Percentiles rank a stretch among this genome's conserved stretches.
These are phyloP conservation scores for Chlamydomonas incerta DNA, from an alignment of 139 green algal genomes.

Conservation along the genomic window DNA sequence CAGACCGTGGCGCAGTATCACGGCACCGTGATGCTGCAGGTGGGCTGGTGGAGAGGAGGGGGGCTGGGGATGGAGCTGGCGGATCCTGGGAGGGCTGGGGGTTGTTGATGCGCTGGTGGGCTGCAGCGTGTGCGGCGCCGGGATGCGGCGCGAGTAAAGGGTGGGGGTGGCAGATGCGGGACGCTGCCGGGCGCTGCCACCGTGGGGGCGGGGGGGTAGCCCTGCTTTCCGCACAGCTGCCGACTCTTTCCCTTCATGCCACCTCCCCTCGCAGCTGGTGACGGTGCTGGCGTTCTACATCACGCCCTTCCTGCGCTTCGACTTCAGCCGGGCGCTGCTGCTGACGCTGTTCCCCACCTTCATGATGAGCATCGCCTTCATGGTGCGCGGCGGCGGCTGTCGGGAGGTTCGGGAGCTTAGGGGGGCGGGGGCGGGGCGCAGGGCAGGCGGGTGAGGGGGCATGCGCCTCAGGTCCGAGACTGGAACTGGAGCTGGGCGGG, in stretches of 20 bases:
- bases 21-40: slow-evolving; percentile 19
- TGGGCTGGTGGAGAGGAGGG: not conserved
- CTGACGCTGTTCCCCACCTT: slow-evolving; percentile 16
- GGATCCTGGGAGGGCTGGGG: not conserved
- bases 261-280: not conserved
- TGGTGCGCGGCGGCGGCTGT: not conserved
- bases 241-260: not conserved
- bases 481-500: too few species aligned
- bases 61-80: not conserved
- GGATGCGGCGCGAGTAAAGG: not conserved
- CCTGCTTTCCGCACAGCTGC: too few species aligned
- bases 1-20: slow-evolving; percentile 16
- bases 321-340: not conserved
- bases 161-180: too few species aligned
- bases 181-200: too few species aligned
- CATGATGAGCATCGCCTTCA: slow-evolving; percentile 34
- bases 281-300: slow-evolving; percentile 12
- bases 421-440: too few species aligned
- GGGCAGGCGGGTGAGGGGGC: too few species aligned
- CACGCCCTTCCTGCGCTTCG: slow-evolving; percentile 15
- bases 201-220: too few species aligned
- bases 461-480: too few species aligned
- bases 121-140: not conserved
- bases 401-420: too few species aligned
- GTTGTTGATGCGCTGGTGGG: too few species aligned